Evolutionary conservation across 169 alveolate species (phyloP), one percentile per base, ranked within the genome.

Genomic region (Cryptosporidium sp.): DNA sequence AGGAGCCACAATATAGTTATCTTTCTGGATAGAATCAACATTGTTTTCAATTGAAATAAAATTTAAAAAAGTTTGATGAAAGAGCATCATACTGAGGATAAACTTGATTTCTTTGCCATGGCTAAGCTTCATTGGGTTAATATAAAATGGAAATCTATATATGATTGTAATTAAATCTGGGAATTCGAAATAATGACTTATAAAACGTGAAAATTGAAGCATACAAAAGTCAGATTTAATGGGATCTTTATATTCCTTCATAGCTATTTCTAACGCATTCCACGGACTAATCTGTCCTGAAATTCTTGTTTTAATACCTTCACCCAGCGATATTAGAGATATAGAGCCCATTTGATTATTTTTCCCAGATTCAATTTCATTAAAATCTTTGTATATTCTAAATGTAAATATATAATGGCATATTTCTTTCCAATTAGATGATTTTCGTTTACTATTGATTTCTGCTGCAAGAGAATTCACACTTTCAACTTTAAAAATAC

Each of bases 241-340:
- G 3, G 21, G n/a, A 2, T 29, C 23, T 6, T 26, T 31, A 33
- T 37, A 42, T 42, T 44, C 67, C n/a, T 39, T 80, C 37, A 80
- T 61, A 31, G 45, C 39, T n/a, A 62, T 37, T 16, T 80, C 87
- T n/a, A 80, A 21, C 21, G 29, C 75, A 44, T 80, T 65, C 87
- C 87, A 80, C 26, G 87, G 87, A n/a, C n/a, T 35, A 33, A n/a
- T 52, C 37, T 80, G 87, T 31, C 87, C 87, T n/a, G 87, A 80
- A 65, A 80, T 45, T n/a, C 67, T 80, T n/a, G 87, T 61, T 80
- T 80, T 80, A 23, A 80, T 39, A 29, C 87, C 87, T 65, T 80
- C 87, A 10, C 87, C 87, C 8, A 80, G 67, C 2, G 87, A 80
- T 48, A 80, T 51, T 42, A 80, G 37, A n/a, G 87, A 44, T 23